phyloP scores from a whole-genome alignment of 2,329 filamentous ascomycete species.

The Colletotrichum costaricense region DNA sequence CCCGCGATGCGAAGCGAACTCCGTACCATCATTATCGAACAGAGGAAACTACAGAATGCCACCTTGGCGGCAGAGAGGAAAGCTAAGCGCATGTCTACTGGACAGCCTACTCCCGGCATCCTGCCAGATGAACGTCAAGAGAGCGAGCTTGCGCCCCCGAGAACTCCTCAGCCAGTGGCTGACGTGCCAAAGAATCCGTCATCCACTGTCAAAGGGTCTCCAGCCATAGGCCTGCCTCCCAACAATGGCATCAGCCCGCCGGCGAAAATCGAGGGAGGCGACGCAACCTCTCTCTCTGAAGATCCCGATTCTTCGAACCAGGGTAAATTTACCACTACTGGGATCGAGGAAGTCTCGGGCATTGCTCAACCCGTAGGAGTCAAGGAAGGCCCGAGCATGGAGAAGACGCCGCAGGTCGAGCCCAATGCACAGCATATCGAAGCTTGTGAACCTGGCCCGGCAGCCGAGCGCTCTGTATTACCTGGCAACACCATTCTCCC shows the following conservation, averaged over 20 bases:
- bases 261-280: not conserved
- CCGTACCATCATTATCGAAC: conserved; percentile 71
- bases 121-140: conserved; percentile 1
- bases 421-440: not conserved
- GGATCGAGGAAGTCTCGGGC: not conserved
- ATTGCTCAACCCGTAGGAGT: not conserved
- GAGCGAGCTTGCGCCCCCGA: conserved; percentile 7
- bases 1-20: conserved; percentile 73
- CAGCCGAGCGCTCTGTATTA: not conserved
- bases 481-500: not conserved
- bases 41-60: conserved; percentile 69
- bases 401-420: not conserved
- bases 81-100: conserved; percentile 45
- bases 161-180: conserved; percentile 19
- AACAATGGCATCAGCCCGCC: not conserved
- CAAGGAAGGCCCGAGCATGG: not conserved
- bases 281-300: not conserved
- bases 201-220: conserved; percentile 28
- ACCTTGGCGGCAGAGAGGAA: conserved; percentile 52
- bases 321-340: not conserved
- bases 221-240: not conserved
- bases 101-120: conserved; percentile 36
- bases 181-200: conserved; percentile 35
- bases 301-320: not conserved
- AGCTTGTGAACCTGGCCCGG: not conserved